phyloP scores from a whole-genome alignment of 2,329 filamentous ascomycete species.

The Pseudogymnoascus sp. region DNA sequence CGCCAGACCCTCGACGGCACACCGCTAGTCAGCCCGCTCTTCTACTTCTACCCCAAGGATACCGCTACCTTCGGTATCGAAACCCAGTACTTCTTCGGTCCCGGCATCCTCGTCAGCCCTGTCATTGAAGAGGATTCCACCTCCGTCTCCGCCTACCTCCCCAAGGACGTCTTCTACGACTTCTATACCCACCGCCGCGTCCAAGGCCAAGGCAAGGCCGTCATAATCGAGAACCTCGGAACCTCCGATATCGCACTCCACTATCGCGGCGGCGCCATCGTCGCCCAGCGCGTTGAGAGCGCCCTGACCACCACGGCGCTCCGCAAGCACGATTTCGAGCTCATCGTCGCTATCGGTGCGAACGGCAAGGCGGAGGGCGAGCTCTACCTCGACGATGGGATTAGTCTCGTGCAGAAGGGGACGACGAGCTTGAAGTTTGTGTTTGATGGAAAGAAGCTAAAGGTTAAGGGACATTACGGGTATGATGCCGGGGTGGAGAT shows the following conservation, averaged over 20 bases:
- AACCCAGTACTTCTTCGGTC: constrained; percentile 43
- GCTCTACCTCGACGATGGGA: constrained; percentile 72
- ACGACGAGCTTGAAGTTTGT: constrained; percentile 52
- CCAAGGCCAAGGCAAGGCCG: constrained; percentile 32
- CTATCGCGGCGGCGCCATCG: constrained; percentile 54
- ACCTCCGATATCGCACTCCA: constrained; percentile 54
- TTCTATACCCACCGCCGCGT: constrained; percentile 41
- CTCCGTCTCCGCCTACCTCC: constrained; percentile 40
- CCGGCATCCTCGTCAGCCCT: constrained; percentile 40
- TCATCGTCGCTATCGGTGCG: constrained; percentile 57
- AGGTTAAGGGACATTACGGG: constrained; percentile 43
- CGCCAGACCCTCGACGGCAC: constrained; percentile 50
- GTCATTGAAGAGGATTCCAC: constrained; percentile 38
- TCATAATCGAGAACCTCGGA: constrained; percentile 34
- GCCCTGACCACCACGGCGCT: constrained; percentile 57
- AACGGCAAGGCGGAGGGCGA: constrained; percentile 56
- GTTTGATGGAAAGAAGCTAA: constrained; percentile 46
- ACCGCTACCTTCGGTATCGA: constrained; percentile 38
- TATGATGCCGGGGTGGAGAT: constrained; percentile 38
- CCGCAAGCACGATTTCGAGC: constrained; percentile 56
- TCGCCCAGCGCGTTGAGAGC: constrained; percentile 48
- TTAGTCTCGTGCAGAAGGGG: constrained; percentile 49
- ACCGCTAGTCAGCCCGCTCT: constrained; percentile 60
- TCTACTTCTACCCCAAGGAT: constrained; percentile 58
- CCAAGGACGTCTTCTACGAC: constrained; percentile 42